phyloP scores from a whole-genome alignment of 306 rosid species.

The Arachis hypogaea region DNA sequence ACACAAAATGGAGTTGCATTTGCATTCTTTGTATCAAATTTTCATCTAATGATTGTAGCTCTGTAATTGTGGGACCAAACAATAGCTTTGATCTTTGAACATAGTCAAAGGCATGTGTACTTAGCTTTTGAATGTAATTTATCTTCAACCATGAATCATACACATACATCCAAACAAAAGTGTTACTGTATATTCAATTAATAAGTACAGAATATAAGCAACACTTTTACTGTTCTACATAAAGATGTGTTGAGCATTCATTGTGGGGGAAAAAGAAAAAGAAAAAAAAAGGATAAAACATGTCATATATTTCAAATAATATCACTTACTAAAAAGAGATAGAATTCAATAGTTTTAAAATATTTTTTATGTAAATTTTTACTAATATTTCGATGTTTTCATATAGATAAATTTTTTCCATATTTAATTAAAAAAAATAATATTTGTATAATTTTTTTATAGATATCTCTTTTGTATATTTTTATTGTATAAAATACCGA shows the following conservation, averaged over 20 bases:
- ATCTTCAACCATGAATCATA: slow-evolving; percentile 23
- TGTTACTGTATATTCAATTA: slow-evolving; percentile 21
- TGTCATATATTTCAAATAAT: not conserved
- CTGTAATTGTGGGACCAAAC: slow-evolving; percentile 19
- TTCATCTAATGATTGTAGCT: slow-evolving; percentile 31
- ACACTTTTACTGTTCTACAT: slow-evolving; percentile 1
- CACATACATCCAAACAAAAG: slow-evolving; percentile 18
- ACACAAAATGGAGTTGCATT: slow-evolving; percentile 36
- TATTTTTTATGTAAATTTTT: no score
- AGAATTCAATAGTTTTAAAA: not conserved
- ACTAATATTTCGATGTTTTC: no score
- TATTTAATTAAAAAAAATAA: no score
- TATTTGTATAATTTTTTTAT: no score
- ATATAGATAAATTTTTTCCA: no score
- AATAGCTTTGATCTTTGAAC: slow-evolving; percentile 11
- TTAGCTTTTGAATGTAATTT: not conserved
- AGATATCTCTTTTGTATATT: no score
- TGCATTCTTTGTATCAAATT: slow-evolving; percentile 40
- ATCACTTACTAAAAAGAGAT: not conserved
- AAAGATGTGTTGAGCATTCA: slow-evolving; percentile 21
- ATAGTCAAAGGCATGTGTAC: slow-evolving; percentile 32
- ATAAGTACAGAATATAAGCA: slow-evolving; percentile 22
- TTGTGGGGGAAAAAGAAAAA: not conserved
- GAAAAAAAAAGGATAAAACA: not conserved
- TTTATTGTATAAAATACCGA: no score